Evolutionary conservation across 1,139 yeast species (phyloP).

Genomic region (Kodamaea plutei): DNA sequence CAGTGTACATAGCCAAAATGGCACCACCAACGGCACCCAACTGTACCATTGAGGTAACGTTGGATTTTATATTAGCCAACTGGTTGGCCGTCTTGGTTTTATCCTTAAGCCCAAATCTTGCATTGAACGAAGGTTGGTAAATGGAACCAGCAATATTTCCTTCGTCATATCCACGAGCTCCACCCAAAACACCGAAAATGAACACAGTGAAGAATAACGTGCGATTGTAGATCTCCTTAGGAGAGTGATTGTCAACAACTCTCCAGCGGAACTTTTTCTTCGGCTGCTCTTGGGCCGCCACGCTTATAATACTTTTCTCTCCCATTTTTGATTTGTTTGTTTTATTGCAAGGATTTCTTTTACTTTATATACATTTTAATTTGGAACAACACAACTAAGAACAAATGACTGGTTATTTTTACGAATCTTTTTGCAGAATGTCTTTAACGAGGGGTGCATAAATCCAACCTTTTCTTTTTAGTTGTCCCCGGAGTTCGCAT

Average conservation of each 20-base stretch:
- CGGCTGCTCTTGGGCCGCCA: slow-evolving; percentile 1
- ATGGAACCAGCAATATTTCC: slow-evolving; percentile 47
- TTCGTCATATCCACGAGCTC: slow-evolving; percentile 56
- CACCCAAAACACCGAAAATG: slow-evolving; percentile 44
- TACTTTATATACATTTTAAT: too few relatives aligned
- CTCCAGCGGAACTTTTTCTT: slow-evolving; percentile 13
- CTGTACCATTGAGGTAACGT: slow-evolving; percentile 61
- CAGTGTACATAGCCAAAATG: slow-evolving; percentile 46
- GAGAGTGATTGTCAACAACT: slow-evolving; percentile 25
- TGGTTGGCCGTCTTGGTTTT: slow-evolving; percentile 27
- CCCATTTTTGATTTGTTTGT: too few relatives aligned
- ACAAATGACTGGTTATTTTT: too few relatives aligned
- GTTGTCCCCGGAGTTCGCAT: too few relatives aligned
- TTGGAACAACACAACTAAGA: too few relatives aligned
- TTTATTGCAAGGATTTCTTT: too few relatives aligned
- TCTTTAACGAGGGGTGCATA: too few relatives aligned
- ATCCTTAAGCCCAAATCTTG: slow-evolving; percentile 45
- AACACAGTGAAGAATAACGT: slow-evolving; percentile 49
- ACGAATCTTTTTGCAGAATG: too few relatives aligned
- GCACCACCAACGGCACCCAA: slow-evolving; percentile 59
- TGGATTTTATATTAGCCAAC: slow-evolving; percentile 48
- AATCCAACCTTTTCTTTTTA: too few relatives aligned
- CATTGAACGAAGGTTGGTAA: slow-evolving; percentile 40
- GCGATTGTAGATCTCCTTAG: slow-evolving; percentile 46
- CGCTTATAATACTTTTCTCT: not conserved